A percentile compares a stretch with the other conserved stretches of the same genome.
phyloP scores from a whole-genome alignment of 306 rosid species.

The Rosa multiflora region DNA sequence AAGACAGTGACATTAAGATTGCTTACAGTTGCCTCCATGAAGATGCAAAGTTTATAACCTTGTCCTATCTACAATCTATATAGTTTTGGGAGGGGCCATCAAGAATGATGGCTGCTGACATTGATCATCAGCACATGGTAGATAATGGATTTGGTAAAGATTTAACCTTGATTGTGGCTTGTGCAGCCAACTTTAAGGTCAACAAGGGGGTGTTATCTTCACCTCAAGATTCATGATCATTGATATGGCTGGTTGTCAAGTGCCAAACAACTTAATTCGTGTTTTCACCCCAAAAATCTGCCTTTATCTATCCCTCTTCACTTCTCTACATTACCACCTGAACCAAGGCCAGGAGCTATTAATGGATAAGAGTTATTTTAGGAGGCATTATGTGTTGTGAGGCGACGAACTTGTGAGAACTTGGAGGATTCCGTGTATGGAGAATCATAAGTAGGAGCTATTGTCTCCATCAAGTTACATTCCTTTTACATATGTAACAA shows the following conservation, averaged over 20 bases:
- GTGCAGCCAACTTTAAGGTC: not conserved
- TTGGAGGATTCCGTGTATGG: not conserved
- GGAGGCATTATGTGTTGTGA: not conserved
- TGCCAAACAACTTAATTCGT: not conserved
- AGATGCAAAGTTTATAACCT: not conserved
- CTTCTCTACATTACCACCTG: not conserved
- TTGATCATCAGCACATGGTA: not conserved
- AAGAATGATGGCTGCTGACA: constrained; percentile 3
- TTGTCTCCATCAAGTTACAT: not conserved
- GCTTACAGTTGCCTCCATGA: not conserved
- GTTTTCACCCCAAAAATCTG: not conserved
- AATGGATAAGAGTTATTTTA: not conserved
- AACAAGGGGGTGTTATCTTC: not conserved
- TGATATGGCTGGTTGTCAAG: not conserved
- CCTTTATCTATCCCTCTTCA: not conserved
- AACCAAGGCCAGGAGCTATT: not conserved
- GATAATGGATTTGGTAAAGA: not conserved
- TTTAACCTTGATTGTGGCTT: constrained; percentile 2
- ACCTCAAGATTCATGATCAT: not conserved
- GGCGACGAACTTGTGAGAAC: not conserved
- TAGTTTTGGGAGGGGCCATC: not conserved
- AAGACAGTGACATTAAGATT: not conserved
- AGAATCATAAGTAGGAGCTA: not conserved
- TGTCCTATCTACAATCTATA: not conserved
- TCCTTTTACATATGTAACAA: not conserved